phyloP scores from a whole-genome alignment of 78 protist species.

The Tieghemostelium lacteum region DNA sequence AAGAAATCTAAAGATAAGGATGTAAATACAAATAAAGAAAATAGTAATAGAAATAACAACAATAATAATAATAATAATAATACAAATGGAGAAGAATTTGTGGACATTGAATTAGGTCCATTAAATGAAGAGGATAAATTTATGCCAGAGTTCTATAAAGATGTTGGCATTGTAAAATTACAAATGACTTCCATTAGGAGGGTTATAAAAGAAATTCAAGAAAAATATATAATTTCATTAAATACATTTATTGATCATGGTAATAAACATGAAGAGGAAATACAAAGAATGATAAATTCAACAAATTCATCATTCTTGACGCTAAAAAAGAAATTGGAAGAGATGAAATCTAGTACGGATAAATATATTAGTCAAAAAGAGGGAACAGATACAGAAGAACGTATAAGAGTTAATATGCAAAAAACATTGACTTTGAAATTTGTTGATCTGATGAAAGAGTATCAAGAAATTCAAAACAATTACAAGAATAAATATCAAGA shows the following conservation, averaged over 20 bases:
- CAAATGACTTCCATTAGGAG: conserved; percentile 62
- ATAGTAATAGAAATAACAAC: too few species aligned
- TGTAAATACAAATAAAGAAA: conserved; percentile 17
- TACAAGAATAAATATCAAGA: conserved; percentile 85
- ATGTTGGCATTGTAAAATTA: conserved; percentile 63
- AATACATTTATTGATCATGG: conserved; percentile 80
- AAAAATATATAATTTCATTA: conserved; percentile 54
- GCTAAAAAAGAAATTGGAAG: conserved; percentile 71
- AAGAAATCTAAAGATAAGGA: conserved; percentile 19
- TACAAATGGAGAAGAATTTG: neutral
- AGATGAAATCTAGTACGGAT: conserved; percentile 68
- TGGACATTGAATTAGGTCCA: conserved; percentile 40
- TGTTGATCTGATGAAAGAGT: conserved; percentile 87
- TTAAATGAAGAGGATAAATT: conserved; percentile 54
- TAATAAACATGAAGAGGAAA: conserved; percentile 72
- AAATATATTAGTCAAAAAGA: conserved; percentile 9
- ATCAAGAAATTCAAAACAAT: conserved; percentile 86
- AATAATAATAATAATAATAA: too few species aligned
- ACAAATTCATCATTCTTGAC: conserved; percentile 69
- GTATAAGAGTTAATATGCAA: conserved; percentile 81
- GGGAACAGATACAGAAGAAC: conserved; percentile 67
- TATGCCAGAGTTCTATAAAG: conserved; percentile 82
- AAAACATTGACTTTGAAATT: conserved; percentile 81
- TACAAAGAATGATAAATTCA: conserved; percentile 63
- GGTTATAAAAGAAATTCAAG: conserved; percentile 71